phyloP scores from a whole-genome alignment of 2,329 filamentous ascomycete genomes.

The Stachybotrys echinatus region DNA sequence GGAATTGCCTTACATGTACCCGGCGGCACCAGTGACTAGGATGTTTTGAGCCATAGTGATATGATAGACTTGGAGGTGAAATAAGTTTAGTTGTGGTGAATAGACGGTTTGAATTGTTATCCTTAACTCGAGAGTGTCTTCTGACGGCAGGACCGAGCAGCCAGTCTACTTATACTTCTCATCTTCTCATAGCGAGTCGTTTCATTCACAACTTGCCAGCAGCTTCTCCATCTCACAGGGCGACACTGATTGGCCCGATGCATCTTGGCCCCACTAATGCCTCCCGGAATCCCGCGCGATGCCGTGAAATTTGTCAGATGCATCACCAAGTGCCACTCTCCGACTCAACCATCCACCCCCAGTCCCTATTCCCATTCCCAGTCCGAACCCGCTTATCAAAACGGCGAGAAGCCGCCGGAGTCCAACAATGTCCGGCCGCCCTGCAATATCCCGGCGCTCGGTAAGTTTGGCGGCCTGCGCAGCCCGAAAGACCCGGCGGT shows the following conservation, averaged over 20 bases:
- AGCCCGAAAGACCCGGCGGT: not conserved
- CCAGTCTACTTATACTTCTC: not conserved
- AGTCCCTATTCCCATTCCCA: too few species aligned
- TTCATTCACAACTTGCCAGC: too few species aligned
- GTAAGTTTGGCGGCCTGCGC: not conserved
- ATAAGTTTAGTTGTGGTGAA: not conserved
- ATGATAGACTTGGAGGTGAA: not conserved
- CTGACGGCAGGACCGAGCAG: not conserved
- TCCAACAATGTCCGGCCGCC: not conserved
- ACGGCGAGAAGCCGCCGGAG: not conserved
- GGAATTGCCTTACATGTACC: slow-evolving; percentile 20
- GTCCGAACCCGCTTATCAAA: too few species aligned
- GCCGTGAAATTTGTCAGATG: slow-evolving; percentile 9
- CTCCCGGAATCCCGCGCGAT: slow-evolving; percentile 10
- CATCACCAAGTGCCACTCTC: not conserved
- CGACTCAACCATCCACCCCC: not conserved
- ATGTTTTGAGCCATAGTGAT: slow-evolving; percentile 17
- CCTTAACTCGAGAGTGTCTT: too few species aligned
- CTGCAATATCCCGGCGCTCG: not conserved
- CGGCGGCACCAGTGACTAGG: slow-evolving; percentile 29
- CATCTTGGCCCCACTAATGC: not conserved
- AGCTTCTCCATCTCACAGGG: too few species aligned
- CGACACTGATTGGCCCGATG: not conserved
- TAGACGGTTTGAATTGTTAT: too few species aligned
- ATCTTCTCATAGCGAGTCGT: too few species aligned